phyloP scores from a whole-genome alignment of 2,329 filamentous ascomycete genomes.

The Fusarium anthophilum region DNA sequence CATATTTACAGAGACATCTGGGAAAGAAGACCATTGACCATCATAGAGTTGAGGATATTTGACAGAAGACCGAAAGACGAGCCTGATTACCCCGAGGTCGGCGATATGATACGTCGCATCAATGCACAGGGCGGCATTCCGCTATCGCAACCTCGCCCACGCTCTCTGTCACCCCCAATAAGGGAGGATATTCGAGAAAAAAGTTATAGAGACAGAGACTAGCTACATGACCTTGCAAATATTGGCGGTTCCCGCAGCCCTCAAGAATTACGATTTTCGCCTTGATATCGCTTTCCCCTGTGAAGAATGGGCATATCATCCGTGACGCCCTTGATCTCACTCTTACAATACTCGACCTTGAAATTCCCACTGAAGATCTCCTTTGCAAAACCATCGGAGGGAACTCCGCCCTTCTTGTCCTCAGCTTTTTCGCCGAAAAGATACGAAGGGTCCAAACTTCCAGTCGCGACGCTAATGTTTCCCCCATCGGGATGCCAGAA shows the following conservation, averaged over 20 bases:
- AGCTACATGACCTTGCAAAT: neutral
- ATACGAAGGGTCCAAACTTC: conserved; percentile 11
- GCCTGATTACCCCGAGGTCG: conserved; percentile 21
- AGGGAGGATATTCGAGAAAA: rapidly evolving
- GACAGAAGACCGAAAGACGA: conserved; percentile 18
- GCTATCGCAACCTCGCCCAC: neutral
- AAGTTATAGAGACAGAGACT: neutral
- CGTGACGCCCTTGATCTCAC: conserved; percentile 15
- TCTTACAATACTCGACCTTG: neutral
- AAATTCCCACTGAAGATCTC: neutral
- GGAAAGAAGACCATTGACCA: conserved; percentile 11
- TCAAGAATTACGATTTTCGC: neutral
- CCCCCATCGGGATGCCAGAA: conserved; percentile 4
- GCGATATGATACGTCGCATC: neutral
- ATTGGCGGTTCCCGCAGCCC: rapidly evolving
- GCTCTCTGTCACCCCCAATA: neutral
- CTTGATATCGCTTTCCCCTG: neutral
- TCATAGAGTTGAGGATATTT: neutral
- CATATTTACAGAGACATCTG: conserved; percentile 26
- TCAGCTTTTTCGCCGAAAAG: neutral
- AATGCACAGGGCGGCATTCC: conserved; percentile 1
- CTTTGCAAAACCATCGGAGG: neutral
- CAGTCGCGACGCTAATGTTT: neutral
- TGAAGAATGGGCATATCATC: conserved; percentile 8
- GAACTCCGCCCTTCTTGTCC: rapidly evolving